Evolutionary conservation across 768 basidiomycete species (phyloP), one percentile per base, ranked within the genome.

Genomic region (Boletus rubropictus): DNA sequence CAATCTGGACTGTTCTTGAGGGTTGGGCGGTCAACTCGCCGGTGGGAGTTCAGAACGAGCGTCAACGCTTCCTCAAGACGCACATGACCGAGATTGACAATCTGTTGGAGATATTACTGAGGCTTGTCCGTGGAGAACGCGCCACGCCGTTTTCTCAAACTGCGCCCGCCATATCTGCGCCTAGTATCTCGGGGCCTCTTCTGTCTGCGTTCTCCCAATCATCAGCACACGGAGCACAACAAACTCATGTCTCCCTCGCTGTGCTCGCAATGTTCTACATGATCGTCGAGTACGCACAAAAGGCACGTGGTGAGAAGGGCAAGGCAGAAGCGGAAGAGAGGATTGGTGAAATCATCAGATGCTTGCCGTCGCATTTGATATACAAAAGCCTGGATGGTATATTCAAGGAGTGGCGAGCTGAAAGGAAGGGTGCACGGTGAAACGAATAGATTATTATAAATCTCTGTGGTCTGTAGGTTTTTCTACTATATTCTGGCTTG

Each of bases 371-470:
- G 25, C 86, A 90, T 63, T 71, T 95, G 55, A 77, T 94, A 51
- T 88, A 89, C 70, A 89, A 89, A 69, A 89, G 88, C 60, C 66
- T 97, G 64, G 96, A 99, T 68, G 88, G 89, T 25, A 88, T 97
- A 58, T 97, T 93, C 71, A 89, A 89, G 62, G 92, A 95, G 62
- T 90, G 88, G 88, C 74, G 82, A 60, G 81, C 82, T 44, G 85
- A 87, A 57, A 89, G 87, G 72, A 89, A 88, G 67, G 81, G 83
- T 37, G 69, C 83, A 34, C 77, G 69, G 65, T 67, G 47, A 61
- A 27, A 22, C 37, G 28, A 40, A 22, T 58, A 46, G 48, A 52
- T 18, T 42, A 49, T 37, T 21, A 25, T 54, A 47, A n/a, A 29
- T 39, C 10, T 21, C 29, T 25, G 18, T 32, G 14, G 17, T 35